Evolutionary conservation across 2,329 filamentous ascomycete genomes (phyloP), one percentile per base, ranked within the genome.

Genomic region (Neonectria neomacrospora): DNA sequence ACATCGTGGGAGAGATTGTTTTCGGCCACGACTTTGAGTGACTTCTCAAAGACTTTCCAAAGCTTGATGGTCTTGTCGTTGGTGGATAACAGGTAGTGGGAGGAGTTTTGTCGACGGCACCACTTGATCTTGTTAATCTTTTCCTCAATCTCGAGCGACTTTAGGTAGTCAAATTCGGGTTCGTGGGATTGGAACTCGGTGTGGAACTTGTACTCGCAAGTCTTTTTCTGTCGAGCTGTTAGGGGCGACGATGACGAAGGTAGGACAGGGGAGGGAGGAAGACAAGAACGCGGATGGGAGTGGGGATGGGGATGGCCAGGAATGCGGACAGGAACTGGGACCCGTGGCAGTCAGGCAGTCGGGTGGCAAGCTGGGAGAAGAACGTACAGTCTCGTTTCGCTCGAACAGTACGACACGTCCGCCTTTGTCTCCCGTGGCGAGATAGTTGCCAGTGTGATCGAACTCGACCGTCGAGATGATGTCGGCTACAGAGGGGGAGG

Each of bases 41-140:
- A 98, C 85, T 99, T 99, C 83, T 99, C 96, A 75, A 98, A 99
- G 54, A 99, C 95, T 80, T 99, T 99, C 96, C 96, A 99, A 71
- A 99, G 85, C 85, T 99, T 99, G 87, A 99, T 99, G 44, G 96
- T 99, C 86, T 99, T 99, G 85, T 99, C 96, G 79, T 99, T 99
- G 73, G 96, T 99, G 45, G 96, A 98, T 61, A 99, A 88, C 55
- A 99, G 89, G 80, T 97, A 99, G 83, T 99, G 96, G 59, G 96
- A 98, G 66, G 95, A 92, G 85, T 99, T 99, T 82, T 98, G 95
- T 81, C 96, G 91, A 77, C 92, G 90, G 80, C 96, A 99, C 96
- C 96, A 99, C 81, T 98, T 99, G 83, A 99, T 99, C 86, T 99
- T 99, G 87, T 99, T 99, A 87, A 99, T 99, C 85, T 99, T 99